phyloP scores from a whole-genome alignment of 768 basidiomycete species.

The Tephrocybe sp. region DNA sequence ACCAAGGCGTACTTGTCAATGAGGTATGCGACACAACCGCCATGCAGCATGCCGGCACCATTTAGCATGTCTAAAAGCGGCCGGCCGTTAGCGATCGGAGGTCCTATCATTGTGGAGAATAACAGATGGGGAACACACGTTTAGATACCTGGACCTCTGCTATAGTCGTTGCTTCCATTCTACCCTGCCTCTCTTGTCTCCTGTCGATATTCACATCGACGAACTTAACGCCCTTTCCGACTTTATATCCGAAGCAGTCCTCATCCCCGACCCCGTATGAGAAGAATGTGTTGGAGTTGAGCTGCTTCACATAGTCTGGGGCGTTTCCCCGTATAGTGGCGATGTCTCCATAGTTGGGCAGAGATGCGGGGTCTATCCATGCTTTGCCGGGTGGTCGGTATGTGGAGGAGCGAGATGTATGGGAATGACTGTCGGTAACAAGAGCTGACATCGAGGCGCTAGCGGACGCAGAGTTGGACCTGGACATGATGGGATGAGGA shows the following conservation, averaged over 20 bases:
- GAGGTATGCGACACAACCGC: constrained; percentile 73
- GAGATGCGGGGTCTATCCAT: constrained; percentile 67
- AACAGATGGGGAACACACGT: constrained; percentile 37
- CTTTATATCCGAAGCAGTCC: constrained; percentile 60
- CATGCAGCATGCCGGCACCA: constrained; percentile 74
- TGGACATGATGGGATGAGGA: constrained; percentile 29
- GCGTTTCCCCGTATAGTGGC: constrained; percentile 64
- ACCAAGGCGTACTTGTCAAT: constrained; percentile 65
- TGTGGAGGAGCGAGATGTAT: constrained; percentile 21
- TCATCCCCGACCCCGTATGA: constrained; percentile 70
- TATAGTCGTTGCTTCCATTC: constrained; percentile 59
- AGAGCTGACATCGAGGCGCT: constrained; percentile 25
- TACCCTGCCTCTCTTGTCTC: constrained; percentile 45
- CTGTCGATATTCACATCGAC: constrained; percentile 56
- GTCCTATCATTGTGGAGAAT: constrained; percentile 6
- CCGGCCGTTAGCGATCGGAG: background rate
- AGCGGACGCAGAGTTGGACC: constrained; percentile 27
- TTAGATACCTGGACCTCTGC: constrained; percentile 65
- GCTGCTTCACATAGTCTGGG: constrained; percentile 60
- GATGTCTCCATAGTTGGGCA: constrained; percentile 60
- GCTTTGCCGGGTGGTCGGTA: constrained; percentile 30
- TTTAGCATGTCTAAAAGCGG: constrained; percentile 64
- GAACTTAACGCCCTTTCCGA: constrained; percentile 61
- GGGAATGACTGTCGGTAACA: constrained; percentile 23
- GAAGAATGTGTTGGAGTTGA: constrained; percentile 66